phyloP scores from a whole-genome alignment of 257 asterid species.

The Solanum lycopersicoides region DNA sequence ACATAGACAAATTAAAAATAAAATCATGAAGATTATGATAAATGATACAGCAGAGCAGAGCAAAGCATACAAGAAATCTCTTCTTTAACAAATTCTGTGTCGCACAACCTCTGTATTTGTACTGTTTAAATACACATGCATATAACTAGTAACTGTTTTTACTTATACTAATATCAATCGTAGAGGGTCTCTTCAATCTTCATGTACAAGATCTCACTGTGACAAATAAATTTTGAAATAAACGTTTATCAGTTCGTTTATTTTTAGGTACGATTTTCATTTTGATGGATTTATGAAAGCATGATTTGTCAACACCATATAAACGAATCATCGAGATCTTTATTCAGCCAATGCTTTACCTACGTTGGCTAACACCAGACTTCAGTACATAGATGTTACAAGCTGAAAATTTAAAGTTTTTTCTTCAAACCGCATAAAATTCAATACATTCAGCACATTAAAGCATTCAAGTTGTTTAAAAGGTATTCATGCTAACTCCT shows the following conservation, averaged over 20 bases:
- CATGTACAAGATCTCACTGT: neutral
- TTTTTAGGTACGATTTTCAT: neutral
- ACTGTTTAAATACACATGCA: neutral
- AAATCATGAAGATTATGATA: neutral
- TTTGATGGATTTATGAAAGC: neutral
- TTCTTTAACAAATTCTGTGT: neutral
- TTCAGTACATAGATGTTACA: neutral
- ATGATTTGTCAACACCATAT: neutral
- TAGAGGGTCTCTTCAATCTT: neutral
- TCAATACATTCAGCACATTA: neutral
- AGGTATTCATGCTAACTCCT: neutral
- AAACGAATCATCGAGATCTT: neutral
- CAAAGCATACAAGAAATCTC: neutral
- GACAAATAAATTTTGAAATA: too few relatives aligned
- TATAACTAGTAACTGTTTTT: neutral
- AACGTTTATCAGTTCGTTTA: neutral
- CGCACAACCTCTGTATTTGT: neutral
- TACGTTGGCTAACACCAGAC: neutral
- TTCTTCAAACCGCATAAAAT: too few relatives aligned
- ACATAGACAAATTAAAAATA: neutral
- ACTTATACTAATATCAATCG: neutral
- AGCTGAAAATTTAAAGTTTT: too few relatives aligned
- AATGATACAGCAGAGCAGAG: neutral
- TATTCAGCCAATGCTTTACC: neutral
- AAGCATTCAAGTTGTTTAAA: neutral